Base-by-base conservation (phyloP, 2,329 filamentous ascomycete species). In the Claviceps pusilla region DNA sequence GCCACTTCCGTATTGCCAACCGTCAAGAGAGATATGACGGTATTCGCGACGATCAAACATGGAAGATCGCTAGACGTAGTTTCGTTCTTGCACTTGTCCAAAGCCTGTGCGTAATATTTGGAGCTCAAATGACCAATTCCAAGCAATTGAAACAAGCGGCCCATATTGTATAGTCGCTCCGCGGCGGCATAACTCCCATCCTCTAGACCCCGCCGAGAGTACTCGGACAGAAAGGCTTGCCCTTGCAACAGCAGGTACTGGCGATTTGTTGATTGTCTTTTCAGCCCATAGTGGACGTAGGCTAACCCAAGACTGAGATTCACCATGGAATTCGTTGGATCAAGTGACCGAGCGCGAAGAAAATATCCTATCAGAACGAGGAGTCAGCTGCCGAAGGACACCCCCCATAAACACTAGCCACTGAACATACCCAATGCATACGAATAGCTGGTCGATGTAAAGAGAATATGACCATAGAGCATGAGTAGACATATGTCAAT, bases 231-330 rank as follows among this genome's bases (percentile, higher is more conserved):
- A 62, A 95, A 96, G 0, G 83, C 75, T 51, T 96, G 77, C 0
- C 89, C 93, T 66, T 97, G 90, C 59, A 88, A 76, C 46, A 96
- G 82, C 45, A 89, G 80, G 64, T 87, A 91, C 65, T 97, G 91
- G 1, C 93, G 76, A 65, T 97, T 97, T 50, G 91, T 88, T 0
- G 86, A 83, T 67, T 95, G 88, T 2, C 91, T 80, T 67, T 97
- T 96, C 63, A 96, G 78, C 0, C 86, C 84, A 65, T 93, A 86
- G 66, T 96, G 88, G 43, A 96, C 79, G 66, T 95, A 97, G 35
- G 84, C 84, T 12, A 93, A 77, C 0, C 84, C 89, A 29, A 96
- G 83, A 61, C 81, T 86, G 11, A 98, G 77, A 58, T 89, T 85
- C 58, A 96, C 79, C 62, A 87, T 81, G 0, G 85, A 78, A 63